phyloP scores from a whole-genome alignment of 805 yeast species.

The Candida odintsovae region DNA sequence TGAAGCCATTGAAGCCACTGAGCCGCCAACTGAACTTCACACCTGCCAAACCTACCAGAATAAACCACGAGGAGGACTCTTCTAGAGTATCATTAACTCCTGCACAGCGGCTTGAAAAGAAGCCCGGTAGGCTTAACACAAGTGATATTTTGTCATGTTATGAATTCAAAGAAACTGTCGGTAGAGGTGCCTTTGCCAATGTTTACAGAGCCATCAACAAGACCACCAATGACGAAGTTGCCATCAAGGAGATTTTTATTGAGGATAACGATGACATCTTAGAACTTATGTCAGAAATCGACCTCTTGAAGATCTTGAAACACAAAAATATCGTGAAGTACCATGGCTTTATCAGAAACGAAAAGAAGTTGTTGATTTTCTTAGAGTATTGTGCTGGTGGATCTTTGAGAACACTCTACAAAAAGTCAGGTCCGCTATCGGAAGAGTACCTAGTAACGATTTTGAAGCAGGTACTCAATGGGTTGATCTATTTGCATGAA shows the following conservation, averaged over 20 bases:
- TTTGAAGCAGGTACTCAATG: slow-evolving; percentile 63
- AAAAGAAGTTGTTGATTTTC: slow-evolving; percentile 67
- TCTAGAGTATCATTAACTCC: slow-evolving; percentile 34
- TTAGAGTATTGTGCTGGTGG: slow-evolving; percentile 67
- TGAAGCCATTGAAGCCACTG: slow-evolving; percentile 13
- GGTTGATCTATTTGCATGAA: slow-evolving; percentile 58
- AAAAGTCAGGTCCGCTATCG: slow-evolving; percentile 37
- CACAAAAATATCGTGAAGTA: slow-evolving; percentile 91
- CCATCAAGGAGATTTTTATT: slow-evolving; percentile 72
- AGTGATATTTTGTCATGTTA: slow-evolving; percentile 32
- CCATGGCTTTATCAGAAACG: slow-evolving; percentile 80
- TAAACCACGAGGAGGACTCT: slow-evolving; percentile 67
- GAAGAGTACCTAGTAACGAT: slow-evolving; percentile 59
- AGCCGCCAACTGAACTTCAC: slow-evolving; percentile 5
- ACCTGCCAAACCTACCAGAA: neutral
- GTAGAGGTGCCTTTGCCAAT: slow-evolving; percentile 87
- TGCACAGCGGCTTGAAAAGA: slow-evolving; percentile 44
- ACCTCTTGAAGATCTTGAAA: slow-evolving; percentile 65
- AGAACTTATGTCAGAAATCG: slow-evolving; percentile 56
- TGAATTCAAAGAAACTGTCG: slow-evolving; percentile 58
- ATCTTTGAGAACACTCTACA: slow-evolving; percentile 43
- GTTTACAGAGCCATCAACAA: slow-evolving; percentile 74
- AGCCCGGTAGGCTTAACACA: slow-evolving; percentile 26
- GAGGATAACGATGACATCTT: slow-evolving; percentile 68
- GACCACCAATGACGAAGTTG: slow-evolving; percentile 62